A percentile compares a stretch with the other conserved stretches of the same genome.
These are phyloP conservation scores for Teratosphaeriaceae sp. DNA, from an alignment of 2,329 filamentous ascomycete genomes.

Conservation along the genomic window DNA sequence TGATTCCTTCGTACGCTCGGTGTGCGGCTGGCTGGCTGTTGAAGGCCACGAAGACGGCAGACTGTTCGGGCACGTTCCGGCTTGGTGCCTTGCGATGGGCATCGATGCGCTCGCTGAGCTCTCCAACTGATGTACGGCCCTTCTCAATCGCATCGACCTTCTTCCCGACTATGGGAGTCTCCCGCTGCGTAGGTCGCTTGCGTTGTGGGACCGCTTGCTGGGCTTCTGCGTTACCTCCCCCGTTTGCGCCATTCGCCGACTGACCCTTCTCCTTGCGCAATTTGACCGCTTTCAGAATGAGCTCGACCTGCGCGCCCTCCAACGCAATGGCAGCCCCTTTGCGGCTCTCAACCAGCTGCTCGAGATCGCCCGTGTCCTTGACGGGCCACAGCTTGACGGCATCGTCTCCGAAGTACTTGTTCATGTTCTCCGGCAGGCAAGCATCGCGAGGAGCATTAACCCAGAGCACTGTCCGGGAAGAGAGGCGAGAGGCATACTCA, in stretches of 20 bases:
- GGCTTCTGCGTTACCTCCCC: slow-evolving; percentile 12
- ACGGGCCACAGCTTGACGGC: slow-evolving; percentile 37
- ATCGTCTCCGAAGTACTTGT: slow-evolving; percentile 33
- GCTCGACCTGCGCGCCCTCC: slow-evolving; percentile 39
- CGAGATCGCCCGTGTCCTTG: slow-evolving; percentile 39
- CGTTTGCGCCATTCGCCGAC: slow-evolving; percentile 11
- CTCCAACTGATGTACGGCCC: slow-evolving; percentile 66
- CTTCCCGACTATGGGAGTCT: slow-evolving; percentile 63
- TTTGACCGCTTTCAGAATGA: slow-evolving; percentile 32
- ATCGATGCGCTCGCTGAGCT: slow-evolving; percentile 63
- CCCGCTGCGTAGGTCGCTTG: slow-evolving; percentile 57
- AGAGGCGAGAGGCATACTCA: slow-evolving; percentile 38
- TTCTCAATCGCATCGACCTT: slow-evolving; percentile 93
- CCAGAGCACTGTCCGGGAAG: slow-evolving; percentile 43
- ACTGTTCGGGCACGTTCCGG: slow-evolving; percentile 55
- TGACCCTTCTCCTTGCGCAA: slow-evolving; percentile 12
- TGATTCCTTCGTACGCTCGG: slow-evolving; percentile 61
- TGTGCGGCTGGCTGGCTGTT: slow-evolving; percentile 75
- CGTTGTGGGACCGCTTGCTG: slow-evolving; percentile 29
- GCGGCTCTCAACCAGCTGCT: slow-evolving; percentile 38
- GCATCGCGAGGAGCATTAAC: slow-evolving; percentile 36
- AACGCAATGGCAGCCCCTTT: slow-evolving; percentile 38
- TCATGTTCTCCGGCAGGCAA: slow-evolving; percentile 22
- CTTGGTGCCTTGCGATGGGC: slow-evolving; percentile 49
- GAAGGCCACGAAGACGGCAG: slow-evolving; percentile 86